Evolutionary conservation across 1,284 basidiomycete species (phyloP).

Genomic region (Cronartium quercuum): DNA sequence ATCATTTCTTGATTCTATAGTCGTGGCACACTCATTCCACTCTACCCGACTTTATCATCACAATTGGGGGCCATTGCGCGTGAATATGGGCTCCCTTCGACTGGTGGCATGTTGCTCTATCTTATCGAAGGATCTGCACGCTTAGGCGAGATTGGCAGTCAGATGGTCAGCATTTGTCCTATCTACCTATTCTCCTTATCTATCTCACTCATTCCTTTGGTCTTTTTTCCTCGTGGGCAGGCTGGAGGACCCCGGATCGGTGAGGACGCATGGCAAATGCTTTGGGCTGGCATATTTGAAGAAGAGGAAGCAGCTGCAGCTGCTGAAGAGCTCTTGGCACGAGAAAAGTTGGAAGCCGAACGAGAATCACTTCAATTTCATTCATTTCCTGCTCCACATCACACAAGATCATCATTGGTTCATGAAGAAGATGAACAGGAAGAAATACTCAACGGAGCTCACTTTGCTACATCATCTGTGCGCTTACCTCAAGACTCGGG

Average conservation of each 20-base stretch:
- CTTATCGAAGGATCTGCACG: conserved; percentile 53
- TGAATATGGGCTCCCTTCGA: conserved; percentile 76
- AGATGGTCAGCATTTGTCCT: conserved; percentile 4
- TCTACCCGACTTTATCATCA: conserved; percentile 63
- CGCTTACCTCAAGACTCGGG: neutral
- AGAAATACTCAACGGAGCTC: neutral
- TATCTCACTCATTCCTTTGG: neutral
- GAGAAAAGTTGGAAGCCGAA: conserved; percentile 16
- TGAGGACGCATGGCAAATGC: conserved; percentile 72
- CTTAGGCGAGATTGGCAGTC: conserved; percentile 4
- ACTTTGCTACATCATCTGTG: neutral
- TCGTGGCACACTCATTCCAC: conserved; percentile 66
- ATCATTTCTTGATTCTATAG: conserved; percentile 52
- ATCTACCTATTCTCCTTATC: neutral
- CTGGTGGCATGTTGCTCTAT: conserved; percentile 67
- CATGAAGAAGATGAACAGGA: neutral
- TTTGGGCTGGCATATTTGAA: conserved; percentile 66
- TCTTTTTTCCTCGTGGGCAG: conserved; percentile 40
- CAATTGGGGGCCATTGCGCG: conserved; percentile 73
- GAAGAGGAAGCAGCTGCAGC: conserved; percentile 59
- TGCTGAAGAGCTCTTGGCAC: conserved; percentile 50
- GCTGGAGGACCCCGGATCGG: conserved; percentile 65
- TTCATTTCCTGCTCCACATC: neutral
- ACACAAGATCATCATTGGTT: neutral
- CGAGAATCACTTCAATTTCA: neutral